Base-by-base conservation (phyloP, 805 yeast species). In the Torulaspora indica region DNA sequence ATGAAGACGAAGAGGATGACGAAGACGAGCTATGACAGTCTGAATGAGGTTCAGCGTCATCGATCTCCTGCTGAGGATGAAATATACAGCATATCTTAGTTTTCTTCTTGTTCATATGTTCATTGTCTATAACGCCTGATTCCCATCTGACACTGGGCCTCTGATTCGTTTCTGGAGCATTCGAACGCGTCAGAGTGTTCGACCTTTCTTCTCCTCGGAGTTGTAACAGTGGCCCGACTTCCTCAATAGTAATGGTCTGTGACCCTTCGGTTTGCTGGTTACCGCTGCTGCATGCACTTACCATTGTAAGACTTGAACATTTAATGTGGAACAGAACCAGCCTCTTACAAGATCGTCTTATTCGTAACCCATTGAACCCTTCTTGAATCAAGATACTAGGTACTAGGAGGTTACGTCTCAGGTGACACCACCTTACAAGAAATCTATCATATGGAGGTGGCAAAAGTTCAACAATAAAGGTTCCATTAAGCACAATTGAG, bases 51-150 rank as follows among this genome's bases (percentile, higher is more conserved):
- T 49, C 71, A 28, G 78, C 85, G 31, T 77, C 85, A 32, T 79
- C 82, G 51, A 75, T 76, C 42, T 73, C 75, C 17, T 72, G 69
- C 41, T 85, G 81, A 45, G 96, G 93, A 71, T 90, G 84, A 71
- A 79, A 85, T 8, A 86, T 85, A 53, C 95, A 85, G 57, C 95
- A 86, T n/a, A 85, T 83, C 64, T 91, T 91, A 9, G 95, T 78
- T 61, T 88, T 89, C 70, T 93, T 93, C 69, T 79, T 86, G 58
- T 83, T 77, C 85, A 93, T 72, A 59, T 85, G 67, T 66, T 91
- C 98, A 62, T 91, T 91, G 63, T 91, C 98, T 4, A 93, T 74
- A 3, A 87, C 90, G 36, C 82, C 95, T 29, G 83, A 85, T 6
- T 81, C 73, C 96, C 97, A 91, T 41, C 79, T 73, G 0, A 91